Conservation (phyloP, 2,329 filamentous ascomycete genomes). For the Aspergillus proliferans region DNA sequence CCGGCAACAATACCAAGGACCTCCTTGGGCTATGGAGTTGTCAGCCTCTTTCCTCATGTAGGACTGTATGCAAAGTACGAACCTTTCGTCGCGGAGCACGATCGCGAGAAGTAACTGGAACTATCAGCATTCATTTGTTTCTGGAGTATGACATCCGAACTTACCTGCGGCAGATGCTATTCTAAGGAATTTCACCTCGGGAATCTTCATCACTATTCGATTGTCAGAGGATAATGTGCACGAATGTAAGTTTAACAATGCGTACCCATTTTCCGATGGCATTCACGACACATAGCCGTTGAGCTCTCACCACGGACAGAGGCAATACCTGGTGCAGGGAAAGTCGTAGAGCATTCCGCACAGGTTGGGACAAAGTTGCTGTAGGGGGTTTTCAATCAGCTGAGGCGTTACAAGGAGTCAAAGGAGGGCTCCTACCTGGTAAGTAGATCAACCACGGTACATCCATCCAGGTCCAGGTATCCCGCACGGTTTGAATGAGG, state of each 20-base stretch:
- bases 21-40: slow-evolving; percentile 37
- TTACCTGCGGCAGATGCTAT: slow-evolving; percentile 54
- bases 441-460: slow-evolving; percentile 68
- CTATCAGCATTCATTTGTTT: slow-evolving; percentile 4
- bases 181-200: slow-evolving; percentile 69
- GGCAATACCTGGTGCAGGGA: slow-evolving; percentile 57
- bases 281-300: slow-evolving; percentile 70
- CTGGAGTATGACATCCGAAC: slow-evolving; percentile 8
- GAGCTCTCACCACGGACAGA: slow-evolving; percentile 68
- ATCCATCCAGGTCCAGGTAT: slow-evolving; percentile 70
- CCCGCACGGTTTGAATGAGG: slow-evolving; percentile 67
- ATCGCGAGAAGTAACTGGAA: slow-evolving; percentile 23
- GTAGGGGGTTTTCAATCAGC: background rate
- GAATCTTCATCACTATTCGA: slow-evolving; percentile 60
- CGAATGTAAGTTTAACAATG: background rate
- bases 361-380: slow-evolving; percentile 77
- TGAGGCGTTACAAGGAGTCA: background rate
- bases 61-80: slow-evolving; percentile 6
- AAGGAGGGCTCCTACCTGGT: slow-evolving; percentile 47
- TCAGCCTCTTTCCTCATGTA: background rate
- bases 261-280: slow-evolving; percentile 68
- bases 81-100: slow-evolving; percentile 33
- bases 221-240: background rate
- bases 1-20: slow-evolving; percentile 50
- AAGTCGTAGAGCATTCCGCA: slow-evolving; percentile 64